Evolutionary conservation across 352 stramenopile genomes (phyloP).

Genomic region (Globisporangium sylvaticum): DNA sequence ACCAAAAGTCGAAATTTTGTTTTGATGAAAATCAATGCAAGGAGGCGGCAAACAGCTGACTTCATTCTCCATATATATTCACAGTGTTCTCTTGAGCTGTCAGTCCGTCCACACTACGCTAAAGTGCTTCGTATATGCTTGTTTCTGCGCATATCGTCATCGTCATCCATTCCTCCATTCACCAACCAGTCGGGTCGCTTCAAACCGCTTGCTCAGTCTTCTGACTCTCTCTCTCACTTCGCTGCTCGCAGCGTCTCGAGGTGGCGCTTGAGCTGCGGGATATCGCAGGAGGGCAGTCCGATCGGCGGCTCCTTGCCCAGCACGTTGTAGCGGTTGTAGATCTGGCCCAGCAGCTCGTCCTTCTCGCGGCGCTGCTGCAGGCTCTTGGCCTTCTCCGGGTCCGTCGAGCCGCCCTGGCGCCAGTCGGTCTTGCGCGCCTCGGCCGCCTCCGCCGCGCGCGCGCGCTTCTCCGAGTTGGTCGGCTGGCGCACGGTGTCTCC

Average conservation of each 20-base stretch:
- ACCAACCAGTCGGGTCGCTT: not conserved
- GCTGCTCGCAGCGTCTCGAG: constrained; percentile 51
- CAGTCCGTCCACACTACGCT: not conserved
- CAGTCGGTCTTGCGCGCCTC: constrained; percentile 66
- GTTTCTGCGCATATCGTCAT: not conserved
- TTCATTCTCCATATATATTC: not conserved
- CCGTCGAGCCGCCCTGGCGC: constrained; percentile 61
- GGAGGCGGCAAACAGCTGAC: not conserved
- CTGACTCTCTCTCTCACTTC: not conserved
- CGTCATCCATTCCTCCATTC: not conserved
- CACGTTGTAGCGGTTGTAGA: constrained; percentile 75
- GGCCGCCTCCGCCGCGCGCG: constrained; percentile 53
- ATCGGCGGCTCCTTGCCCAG: constrained; percentile 78
- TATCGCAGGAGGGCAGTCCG: constrained; percentile 69
- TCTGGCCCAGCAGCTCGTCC: constrained; percentile 78
- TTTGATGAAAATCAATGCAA: not conserved
- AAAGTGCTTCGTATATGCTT: not conserved
- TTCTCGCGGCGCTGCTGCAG: constrained; percentile 72
- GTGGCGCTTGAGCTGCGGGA: constrained; percentile 75
- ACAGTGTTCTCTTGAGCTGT: not conserved
- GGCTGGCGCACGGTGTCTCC: constrained; percentile 32
- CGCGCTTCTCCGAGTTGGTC: constrained; percentile 64
- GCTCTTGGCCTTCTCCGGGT: constrained; percentile 62
- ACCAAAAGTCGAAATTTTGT: not conserved
- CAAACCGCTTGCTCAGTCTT: no score